Evolutionary conservation across 2,329 filamentous ascomycete species (phyloP), one percentile per base, ranked within the genome.

Genomic region (Colletotrichum sp.): DNA sequence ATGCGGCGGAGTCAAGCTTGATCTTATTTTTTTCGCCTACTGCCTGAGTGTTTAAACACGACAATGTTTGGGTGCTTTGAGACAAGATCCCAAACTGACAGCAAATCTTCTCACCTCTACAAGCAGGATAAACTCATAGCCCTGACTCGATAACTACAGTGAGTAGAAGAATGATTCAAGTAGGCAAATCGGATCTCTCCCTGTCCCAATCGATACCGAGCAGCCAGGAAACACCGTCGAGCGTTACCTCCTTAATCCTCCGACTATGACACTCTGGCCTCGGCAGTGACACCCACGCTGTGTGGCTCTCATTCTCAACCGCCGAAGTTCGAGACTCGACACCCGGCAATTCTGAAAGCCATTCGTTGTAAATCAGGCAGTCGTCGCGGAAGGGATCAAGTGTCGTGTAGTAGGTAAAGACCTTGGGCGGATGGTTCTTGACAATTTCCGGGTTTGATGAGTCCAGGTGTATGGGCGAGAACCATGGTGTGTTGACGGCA

Each of bases 131-230:
- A n/a, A 49, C 39, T 49, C 19, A n/a, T 1, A n/a, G 19, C 3
- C 5, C 19, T 39, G 2, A 39, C 4, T 39, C 16, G 2, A 19
- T 19, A 19, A 3, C 36, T 44, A 44, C 36, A 19, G 8, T 44
- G 1, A 44, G 16, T 19, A 1, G 1, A 44, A 1, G 16, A 44
- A 44, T 11, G 8, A n/a, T 44, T 11, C 0, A 44, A 44, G 8
- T 12, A n/a, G n/a, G 19, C 2, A 49, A 22, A 49, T 22, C 44
- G 1, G n/a, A 49, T 49, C n/a, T 49, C 44, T 7, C n/a, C 11
- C n/a, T 49, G n/a, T 49, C 11, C 44, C 44, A 49, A 22, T 22
- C n/a, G n/a, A 8, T 0, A 49, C 2, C 11, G n/a, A 49, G 44
- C n/a, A 49, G 44, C 44, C 44, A 49, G 6, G 44, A 49, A n/a